Base-by-base conservation (phyloP, 768 basidiomycete genomes). In the Clavulina sp. region DNA sequence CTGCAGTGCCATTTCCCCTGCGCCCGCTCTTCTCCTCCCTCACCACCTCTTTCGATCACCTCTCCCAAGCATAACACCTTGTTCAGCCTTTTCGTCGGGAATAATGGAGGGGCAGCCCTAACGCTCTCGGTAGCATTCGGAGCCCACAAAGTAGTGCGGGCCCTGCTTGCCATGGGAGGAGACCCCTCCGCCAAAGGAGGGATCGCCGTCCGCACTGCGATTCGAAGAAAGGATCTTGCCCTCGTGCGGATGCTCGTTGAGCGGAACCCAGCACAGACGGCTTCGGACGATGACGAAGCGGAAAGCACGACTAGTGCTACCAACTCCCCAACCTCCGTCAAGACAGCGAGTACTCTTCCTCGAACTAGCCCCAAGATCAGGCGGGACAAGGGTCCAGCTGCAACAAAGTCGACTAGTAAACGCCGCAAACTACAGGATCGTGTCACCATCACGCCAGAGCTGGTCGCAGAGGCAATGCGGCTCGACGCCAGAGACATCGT, bases 161-260 rank as follows among this genome's bases (percentile, higher is more conserved):
- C 85, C 57, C 70, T 96, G 16, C 75, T 95, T 47, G 66, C 69
- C 2, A 68, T 78, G 19, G 81, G 78, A 2, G 89, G 86, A 0
- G 80, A 80, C 7, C 89, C 91, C 0, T 60, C 60, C 3, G 64
- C 65, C 55, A 82, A 81, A 58, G 63, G 72, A 9, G 72, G 68
- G 21, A 66, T 89, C n/a, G 72, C 88, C 0, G 69, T 95, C 18
- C 66, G 71, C 47, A 73, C 87, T 2, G 91, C 91, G 2, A 82
- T 95, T 48, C 72, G 74, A 36, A 75, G 74, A 57, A 75, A 73
- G 55, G 76, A 87, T 54, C 65, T 91, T 5, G 54, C 61, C 0
- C 66, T 91, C 41, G 80, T 95, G 36, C 77, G 73, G 60, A 62
- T 84, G 63, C 72, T 96, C n/a, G 71, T 95, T 46, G 83, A 88